These are phyloP conservation scores for Paramecium caudatum DNA, from an alignment of 73 alveolate genomes.

Conservation along the genomic window DNA sequence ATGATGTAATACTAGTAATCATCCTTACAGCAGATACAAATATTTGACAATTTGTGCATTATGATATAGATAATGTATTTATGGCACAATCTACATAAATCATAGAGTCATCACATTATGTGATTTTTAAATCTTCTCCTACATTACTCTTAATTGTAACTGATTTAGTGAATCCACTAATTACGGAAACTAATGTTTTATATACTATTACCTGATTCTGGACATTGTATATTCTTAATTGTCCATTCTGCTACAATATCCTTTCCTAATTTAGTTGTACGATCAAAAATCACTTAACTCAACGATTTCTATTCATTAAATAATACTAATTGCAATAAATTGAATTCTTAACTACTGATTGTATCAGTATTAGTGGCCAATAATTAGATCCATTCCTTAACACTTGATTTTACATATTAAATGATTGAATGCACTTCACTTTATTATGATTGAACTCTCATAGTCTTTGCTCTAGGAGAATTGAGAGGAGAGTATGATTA, in stretches of 20 bases:
- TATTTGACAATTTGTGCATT: conserved; percentile 76
- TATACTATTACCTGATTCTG: not conserved
- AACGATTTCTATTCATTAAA: conserved; percentile 19
- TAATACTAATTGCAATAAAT: not conserved
- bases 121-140: conserved; percentile 70
- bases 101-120: conserved; percentile 77
- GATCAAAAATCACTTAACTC: conserved; percentile 38
- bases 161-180: conserved; percentile 52
- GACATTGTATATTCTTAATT: not conserved
- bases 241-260: conserved; percentile 9
- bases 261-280: not conserved
- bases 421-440: conserved; percentile 46
- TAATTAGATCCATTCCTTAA: conserved; percentile 29
- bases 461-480: conserved; percentile 75
- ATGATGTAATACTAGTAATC: conserved; percentile 72
- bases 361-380: not conserved
- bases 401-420: conserved; percentile 29
- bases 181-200: not conserved
- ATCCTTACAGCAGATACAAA: conserved; percentile 74
- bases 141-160: conserved; percentile 51
- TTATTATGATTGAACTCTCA: conserved; percentile 52
- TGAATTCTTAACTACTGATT: conserved; percentile 25
- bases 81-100: conserved; percentile 75
- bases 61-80: conserved; percentile 63
- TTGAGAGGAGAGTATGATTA: conserved; percentile 62